phyloP scores from a whole-genome alignment of 148 eudicot species.

The Rhododendron kiyosumense region DNA sequence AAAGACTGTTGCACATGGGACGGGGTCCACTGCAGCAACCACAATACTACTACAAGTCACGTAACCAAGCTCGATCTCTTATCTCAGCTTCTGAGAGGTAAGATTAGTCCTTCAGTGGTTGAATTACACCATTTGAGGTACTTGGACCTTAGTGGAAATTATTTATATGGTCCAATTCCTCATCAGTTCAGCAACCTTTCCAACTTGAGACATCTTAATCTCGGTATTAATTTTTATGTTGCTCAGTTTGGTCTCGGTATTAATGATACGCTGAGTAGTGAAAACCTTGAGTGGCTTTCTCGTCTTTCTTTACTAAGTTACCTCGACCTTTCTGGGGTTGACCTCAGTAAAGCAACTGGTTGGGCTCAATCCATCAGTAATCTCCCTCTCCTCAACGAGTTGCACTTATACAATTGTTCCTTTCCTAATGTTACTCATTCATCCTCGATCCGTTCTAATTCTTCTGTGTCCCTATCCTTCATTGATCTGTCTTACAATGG shows the following conservation, averaged over 20 bases:
- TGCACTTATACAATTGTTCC: not conserved
- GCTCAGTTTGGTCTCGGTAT: too few relatives aligned
- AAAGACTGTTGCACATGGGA: too few relatives aligned
- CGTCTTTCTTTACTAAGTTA: not conserved
- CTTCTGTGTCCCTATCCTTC: not conserved
- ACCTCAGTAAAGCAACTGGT: not conserved
- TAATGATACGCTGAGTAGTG: not conserved
- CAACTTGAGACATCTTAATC: not conserved
- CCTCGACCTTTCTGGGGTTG: not conserved
- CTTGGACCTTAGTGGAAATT: too few relatives aligned
- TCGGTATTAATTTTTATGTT: too few relatives aligned
- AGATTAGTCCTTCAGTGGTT: too few relatives aligned
- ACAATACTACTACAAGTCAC: too few relatives aligned
- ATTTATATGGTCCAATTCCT: too few relatives aligned
- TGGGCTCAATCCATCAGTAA: not conserved
- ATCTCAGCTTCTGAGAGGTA: too few relatives aligned
- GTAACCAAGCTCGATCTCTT: too few relatives aligned
- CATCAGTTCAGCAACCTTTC: not conserved
- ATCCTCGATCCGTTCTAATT: slow-evolving; percentile 6
- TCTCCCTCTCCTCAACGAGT: not conserved
- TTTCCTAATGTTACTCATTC: not conserved
- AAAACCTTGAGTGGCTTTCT: not conserved
- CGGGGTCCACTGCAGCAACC: too few relatives aligned
- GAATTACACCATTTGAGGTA: too few relatives aligned
- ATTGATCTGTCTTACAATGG: slow-evolving; percentile 1